A percentile compares a stretch with the other conserved stretches of the same genome.
Conservation (phyloP, 805 yeast species). For the Candida easanensis region DNA sequence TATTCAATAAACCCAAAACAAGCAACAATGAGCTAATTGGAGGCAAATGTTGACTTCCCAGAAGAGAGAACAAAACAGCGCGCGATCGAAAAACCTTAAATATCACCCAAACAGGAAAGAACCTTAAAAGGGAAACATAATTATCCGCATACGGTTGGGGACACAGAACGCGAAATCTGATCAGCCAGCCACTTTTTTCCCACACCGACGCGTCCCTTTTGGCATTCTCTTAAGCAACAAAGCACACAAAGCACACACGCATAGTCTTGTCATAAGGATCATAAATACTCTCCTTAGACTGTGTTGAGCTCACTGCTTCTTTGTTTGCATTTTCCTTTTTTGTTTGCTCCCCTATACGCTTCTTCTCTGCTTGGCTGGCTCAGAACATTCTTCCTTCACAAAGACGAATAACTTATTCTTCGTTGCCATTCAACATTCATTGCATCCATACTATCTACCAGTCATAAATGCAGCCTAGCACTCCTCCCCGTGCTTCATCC, state of each 20-base stretch:
- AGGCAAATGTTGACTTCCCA: too few species aligned
- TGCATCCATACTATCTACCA: not conserved
- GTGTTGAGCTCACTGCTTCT: not conserved
- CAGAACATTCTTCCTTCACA: not conserved
- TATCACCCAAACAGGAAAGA: not conserved
- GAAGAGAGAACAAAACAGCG: too few species aligned
- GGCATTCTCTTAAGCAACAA: not conserved
- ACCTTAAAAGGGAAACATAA: slow-evolving; percentile 11
- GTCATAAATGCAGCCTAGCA: slow-evolving; percentile 21
- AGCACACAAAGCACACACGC: too few species aligned
- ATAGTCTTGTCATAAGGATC: too few species aligned
- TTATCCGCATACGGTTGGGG: slow-evolving; percentile 2
- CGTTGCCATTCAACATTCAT: not conserved
- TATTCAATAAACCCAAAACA: too few species aligned
- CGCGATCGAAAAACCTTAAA: too few species aligned
- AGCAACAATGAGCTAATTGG: too few species aligned
- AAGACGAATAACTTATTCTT: not conserved
- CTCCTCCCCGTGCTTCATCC: slow-evolving; percentile 22
- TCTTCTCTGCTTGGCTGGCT: not conserved
- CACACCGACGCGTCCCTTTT: not conserved
- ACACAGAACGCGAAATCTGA: slow-evolving; percentile 6
- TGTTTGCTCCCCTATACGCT: not conserved
- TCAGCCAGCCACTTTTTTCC: slow-evolving; percentile 12
- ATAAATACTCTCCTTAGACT: too few species aligned
- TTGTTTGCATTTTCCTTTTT: not conserved